Evolutionary conservation across 192 early-diverging fungal genomes (phyloP).

Genomic region (Coemansia sp.): DNA sequence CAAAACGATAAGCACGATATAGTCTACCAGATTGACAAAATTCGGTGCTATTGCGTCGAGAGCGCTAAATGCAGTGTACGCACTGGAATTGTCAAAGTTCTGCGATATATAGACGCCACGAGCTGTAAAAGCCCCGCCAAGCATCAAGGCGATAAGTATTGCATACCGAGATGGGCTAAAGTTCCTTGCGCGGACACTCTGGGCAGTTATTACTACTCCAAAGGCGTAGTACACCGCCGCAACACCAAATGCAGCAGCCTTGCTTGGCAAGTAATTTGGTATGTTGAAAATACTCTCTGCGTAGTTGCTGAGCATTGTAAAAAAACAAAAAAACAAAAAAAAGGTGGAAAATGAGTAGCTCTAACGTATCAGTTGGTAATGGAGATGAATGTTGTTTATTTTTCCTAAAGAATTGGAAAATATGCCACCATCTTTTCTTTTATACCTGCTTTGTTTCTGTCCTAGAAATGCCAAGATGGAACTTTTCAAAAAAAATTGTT

Average conservation of each 20-base stretch:
- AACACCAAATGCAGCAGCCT: constrained; percentile 14
- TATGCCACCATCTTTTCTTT: too few relatives aligned
- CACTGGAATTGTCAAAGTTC: background rate
- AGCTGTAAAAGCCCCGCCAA: constrained; percentile 18
- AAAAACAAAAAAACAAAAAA: background rate
- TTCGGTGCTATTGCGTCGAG: constrained; percentile 14
- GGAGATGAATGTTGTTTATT: too few relatives aligned
- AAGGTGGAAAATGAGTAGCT: too few relatives aligned
- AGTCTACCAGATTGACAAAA: constrained; percentile 21
- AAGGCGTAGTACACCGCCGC: constrained; percentile 5
- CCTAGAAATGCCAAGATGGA: too few relatives aligned
- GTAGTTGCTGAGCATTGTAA: background rate
- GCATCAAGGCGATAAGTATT: constrained; percentile 12
- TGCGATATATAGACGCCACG: constrained; percentile 10
- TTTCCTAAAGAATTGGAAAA: too few relatives aligned
- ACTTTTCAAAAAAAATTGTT: too few relatives aligned
- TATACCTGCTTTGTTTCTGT: too few relatives aligned
- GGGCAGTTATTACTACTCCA: background rate
- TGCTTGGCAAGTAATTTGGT: constrained; percentile 16
- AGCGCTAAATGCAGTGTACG: constrained; percentile 13
- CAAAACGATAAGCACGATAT: constrained; percentile 8
- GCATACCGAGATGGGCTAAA: constrained; percentile 4
- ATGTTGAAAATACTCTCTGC: constrained; percentile 5
- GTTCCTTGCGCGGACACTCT: constrained; percentile 5
- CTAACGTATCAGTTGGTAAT: too few relatives aligned